Evolutionary conservation across 192 early-diverging fungal species (phyloP).

Genomic region (Coemansia sp.): DNA sequence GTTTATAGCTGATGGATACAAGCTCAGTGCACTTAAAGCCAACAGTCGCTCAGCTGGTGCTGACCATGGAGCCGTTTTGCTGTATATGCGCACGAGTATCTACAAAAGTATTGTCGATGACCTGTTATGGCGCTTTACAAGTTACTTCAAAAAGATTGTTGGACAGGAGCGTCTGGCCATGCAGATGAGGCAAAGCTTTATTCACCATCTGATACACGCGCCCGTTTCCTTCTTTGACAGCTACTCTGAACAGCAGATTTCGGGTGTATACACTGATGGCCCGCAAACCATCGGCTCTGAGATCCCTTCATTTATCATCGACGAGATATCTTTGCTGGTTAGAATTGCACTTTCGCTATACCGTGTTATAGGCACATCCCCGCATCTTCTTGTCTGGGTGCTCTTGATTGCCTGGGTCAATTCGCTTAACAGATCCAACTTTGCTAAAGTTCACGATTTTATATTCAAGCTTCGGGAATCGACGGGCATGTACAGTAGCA

Average conservation of each 20-base stretch:
- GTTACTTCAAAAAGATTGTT: slow-evolving; percentile 3
- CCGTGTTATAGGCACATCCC: slow-evolving; percentile 13
- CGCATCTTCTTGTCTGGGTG: slow-evolving; percentile 21
- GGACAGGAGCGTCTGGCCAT: slow-evolving; percentile 6
- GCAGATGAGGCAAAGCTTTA: slow-evolving; percentile 21
- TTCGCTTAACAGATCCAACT: not conserved
- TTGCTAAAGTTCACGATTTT: not conserved
- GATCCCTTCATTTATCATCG: slow-evolving; percentile 19
- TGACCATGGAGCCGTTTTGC: slow-evolving; percentile 10
- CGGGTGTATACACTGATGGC: slow-evolving; percentile 17
- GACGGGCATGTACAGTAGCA: not conserved
- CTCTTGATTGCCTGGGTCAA: slow-evolving; percentile 13
- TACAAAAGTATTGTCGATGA: not conserved
- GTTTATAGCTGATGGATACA: slow-evolving; percentile 23
- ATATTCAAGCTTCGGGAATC: slow-evolving; percentile 4
- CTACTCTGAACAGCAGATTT: slow-evolving; percentile 26
- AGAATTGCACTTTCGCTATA: slow-evolving; percentile 19
- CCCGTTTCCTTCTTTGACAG: slow-evolving; percentile 45
- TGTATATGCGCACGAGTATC: slow-evolving; percentile 27
- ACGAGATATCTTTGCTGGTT: slow-evolving; percentile 10
- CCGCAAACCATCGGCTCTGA: slow-evolving; percentile 12
- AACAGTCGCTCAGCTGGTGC: slow-evolving; percentile 10
- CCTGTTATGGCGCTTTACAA: not conserved
- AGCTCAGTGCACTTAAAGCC: slow-evolving; percentile 24
- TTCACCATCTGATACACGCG: slow-evolving; percentile 25